Base-by-base conservation (phyloP, 306 rosid genomes). In the Quercus rubra region DNA sequence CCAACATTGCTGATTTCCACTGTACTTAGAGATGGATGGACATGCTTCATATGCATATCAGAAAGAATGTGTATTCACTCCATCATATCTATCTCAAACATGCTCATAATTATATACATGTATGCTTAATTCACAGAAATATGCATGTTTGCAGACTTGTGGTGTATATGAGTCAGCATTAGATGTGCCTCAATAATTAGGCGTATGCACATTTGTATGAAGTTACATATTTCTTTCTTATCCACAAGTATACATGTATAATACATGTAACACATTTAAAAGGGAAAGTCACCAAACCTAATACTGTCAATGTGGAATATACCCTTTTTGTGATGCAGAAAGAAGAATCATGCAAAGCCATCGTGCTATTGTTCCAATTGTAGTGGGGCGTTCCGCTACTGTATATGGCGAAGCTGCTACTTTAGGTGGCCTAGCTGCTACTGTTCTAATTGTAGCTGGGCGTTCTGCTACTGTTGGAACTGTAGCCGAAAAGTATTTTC, bases 311-410 rank as follows among this genome's bases (percentile, higher is more conserved):
- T 83, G 77, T 83, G 77, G 70, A 87, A 76, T 84, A 73, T 82
- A 82, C 55, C 78, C 74, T 79, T 79, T 84, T 70, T 86, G 79
- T 81, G 78, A 73, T 89, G 90, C 84, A 92, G 93, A 89, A 83
- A 80, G 74, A 78, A 70, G 82, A 92, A 85, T 78, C 51, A 70
- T 21, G 71, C 79, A 55, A 77, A 89, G 77, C 61, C 78, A 9
- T 83, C 19, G 41, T 76, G 90, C 77, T 79, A 49, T 88, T 78
- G 71, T 73, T 90, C 72, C 74, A 78, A 77, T 77, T 86, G 86
- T 83, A 83, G 90, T 70, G 33, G 83, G 83, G 70, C 49, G 75
- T 84, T 70, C 80, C 78, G 85, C 86, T 57, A 62, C 86, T 54
- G 43, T 80, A 67, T 41, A 56, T 72, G 84, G 86, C 74, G 83